These are phyloP conservation scores for Talaromyces pinophilus DNA, from an alignment of 2,329 filamentous ascomycete species.

Conservation along the genomic window DNA sequence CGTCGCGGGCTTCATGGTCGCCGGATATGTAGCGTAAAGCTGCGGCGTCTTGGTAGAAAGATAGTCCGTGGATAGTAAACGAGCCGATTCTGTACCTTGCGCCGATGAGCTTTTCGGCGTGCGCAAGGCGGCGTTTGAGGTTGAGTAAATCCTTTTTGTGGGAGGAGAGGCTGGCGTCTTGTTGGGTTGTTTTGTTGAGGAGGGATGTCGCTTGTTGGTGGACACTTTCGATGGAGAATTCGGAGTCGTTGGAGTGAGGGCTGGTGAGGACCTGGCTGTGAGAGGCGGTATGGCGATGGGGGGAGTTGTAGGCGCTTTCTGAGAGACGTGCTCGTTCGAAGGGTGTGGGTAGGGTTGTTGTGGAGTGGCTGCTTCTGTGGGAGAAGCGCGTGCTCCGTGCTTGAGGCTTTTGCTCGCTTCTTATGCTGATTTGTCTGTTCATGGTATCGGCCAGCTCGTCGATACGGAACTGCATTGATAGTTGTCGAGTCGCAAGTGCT, in stretches of 20 bases:
- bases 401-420: not conserved
- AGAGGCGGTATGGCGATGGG: not conserved
- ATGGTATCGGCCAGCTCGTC: slow-evolving; percentile 6
- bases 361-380: not conserved
- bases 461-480: slow-evolving; percentile 14
- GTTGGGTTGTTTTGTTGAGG: not conserved
- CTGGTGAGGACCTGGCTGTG: not conserved
- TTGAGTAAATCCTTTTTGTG: slow-evolving; percentile 11
- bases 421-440: not conserved
- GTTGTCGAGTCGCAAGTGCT: slow-evolving; percentile 12
- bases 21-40: slow-evolving; percentile 11
- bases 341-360: not conserved
- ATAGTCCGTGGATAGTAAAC: slow-evolving; percentile 6
- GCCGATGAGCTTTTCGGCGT: slow-evolving; percentile 17
- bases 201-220: not conserved
- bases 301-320: not conserved
- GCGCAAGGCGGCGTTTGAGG: slow-evolving; percentile 13
- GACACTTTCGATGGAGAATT: not conserved
- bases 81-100: not conserved
- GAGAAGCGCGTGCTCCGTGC: not conserved
- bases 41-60: slow-evolving; percentile 17
- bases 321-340: not conserved
- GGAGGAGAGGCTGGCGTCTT: slow-evolving; percentile 1
- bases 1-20: not conserved
- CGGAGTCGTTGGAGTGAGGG: not conserved